These are phyloP conservation scores for Pichia sp. DNA, from an alignment of 1,139 yeast genomes.

Conservation along the genomic window DNA sequence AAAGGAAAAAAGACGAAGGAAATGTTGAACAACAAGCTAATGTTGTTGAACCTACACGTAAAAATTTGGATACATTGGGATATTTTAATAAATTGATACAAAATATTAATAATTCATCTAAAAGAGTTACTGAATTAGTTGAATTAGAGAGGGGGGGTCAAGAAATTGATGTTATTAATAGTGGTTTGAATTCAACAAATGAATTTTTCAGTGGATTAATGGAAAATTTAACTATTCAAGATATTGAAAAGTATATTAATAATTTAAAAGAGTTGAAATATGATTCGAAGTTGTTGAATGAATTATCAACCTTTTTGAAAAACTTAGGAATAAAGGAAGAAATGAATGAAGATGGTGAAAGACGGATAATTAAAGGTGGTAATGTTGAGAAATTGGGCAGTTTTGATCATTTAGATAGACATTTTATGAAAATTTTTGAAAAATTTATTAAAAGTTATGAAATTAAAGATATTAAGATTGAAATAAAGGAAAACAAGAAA, in stretches of 20 bases:
- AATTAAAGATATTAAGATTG: conserved; percentile 28
- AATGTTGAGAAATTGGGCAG: conserved; percentile 24
- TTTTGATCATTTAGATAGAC: conserved; percentile 25
- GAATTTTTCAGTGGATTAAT: conserved; percentile 12
- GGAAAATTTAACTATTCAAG: conserved; percentile 20
- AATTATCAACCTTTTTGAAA: conserved; percentile 42
- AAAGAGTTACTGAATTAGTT: background rate
- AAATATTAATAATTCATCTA: conserved; percentile 23
- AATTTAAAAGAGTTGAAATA: conserved; percentile 27
- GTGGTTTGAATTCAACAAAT: background rate
- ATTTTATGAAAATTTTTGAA: conserved; percentile 25
- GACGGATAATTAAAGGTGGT: background rate
- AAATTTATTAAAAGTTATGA: conserved; percentile 29
- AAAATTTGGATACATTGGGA: conserved; percentile 10
- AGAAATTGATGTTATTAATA: background rate
- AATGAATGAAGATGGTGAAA: background rate
- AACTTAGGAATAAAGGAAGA: conserved; percentile 32
- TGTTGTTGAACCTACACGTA: conserved; percentile 1
- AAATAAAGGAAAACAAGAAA: conserved; percentile 7
- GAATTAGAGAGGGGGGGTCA: background rate
- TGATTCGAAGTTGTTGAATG: conserved; percentile 31
- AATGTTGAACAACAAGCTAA: background rate
- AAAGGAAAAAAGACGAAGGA: background rate
- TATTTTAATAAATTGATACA: conserved; percentile 26
- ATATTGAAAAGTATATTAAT: conserved; percentile 31